phyloP scores from a whole-genome alignment of 768 basidiomycete genomes.

The Exidia glandulosa region DNA sequence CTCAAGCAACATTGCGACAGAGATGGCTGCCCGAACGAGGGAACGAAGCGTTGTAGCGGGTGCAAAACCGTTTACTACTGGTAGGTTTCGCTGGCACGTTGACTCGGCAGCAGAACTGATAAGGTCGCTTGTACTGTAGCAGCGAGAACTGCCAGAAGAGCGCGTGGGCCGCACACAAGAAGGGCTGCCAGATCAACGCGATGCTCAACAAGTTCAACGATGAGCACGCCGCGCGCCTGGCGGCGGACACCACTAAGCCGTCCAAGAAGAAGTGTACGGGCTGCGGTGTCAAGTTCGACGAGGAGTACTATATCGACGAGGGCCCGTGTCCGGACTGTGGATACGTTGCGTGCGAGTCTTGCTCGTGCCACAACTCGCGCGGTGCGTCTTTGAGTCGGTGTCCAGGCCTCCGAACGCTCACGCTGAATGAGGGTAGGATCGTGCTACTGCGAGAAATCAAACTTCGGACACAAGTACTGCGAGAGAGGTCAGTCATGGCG shows the following conservation, averaged over 20 bases:
- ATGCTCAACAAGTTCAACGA: conserved; percentile 14
- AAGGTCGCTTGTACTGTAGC: neutral
- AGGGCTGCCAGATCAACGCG: conserved; percentile 23
- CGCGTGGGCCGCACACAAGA: conserved; percentile 23
- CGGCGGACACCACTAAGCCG: conserved; percentile 16
- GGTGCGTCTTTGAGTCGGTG: conserved; percentile 9
- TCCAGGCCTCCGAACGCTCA: neutral
- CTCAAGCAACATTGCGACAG: too few relatives aligned
- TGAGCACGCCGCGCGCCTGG: neutral
- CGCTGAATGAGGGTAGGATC: conserved; percentile 15
- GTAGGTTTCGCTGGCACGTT: neutral
- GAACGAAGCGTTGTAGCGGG: neutral
- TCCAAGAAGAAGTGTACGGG: conserved; percentile 17
- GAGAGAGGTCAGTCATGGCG: conserved; percentile 1
- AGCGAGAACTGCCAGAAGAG: conserved; percentile 18
- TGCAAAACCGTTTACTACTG: neutral
- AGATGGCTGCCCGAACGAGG: neutral
- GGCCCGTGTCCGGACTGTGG: conserved; percentile 25
- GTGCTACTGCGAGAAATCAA: conserved; percentile 24
- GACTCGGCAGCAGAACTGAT: neutral
- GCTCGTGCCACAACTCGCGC: conserved; percentile 16
- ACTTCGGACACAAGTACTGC: conserved; percentile 25
- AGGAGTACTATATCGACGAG: conserved; percentile 14
- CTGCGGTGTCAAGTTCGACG: conserved; percentile 17
- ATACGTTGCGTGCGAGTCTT: conserved; percentile 24